Evolutionary conservation across 352 stramenopile genomes (phyloP).

Genomic region (Pythium aquatile): DNA sequence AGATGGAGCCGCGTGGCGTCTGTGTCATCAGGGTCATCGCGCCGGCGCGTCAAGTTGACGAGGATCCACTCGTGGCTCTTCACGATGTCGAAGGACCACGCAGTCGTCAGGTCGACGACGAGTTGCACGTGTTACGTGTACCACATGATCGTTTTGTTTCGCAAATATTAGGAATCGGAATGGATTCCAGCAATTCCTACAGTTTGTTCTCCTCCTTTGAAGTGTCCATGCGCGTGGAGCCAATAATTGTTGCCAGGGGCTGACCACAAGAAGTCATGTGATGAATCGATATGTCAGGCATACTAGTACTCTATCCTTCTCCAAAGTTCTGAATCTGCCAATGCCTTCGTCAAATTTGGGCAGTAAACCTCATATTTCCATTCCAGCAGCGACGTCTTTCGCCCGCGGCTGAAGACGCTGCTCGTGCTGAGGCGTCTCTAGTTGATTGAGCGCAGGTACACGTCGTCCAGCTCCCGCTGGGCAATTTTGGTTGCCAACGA

Average conservation of each 20-base stretch:
- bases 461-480: background rate
- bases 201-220: no score
- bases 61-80: background rate
- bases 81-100: background rate
- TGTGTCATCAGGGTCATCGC: background rate
- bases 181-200: no score
- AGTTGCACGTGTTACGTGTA: no score
- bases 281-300: no score
- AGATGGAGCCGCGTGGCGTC: background rate
- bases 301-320: no score
- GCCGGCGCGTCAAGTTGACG: background rate
- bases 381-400: slow-evolving; percentile 2
- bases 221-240: no score
- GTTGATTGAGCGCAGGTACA: background rate
- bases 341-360: no score
- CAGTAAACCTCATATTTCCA: background rate
- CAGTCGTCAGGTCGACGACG: background rate
- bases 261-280: no score
- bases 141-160: no score
- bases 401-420: background rate
- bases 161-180: no score
- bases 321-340: no score
- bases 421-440: background rate
- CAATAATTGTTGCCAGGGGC: background rate
- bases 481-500: background rate